Evolutionary conservation across 768 basidiomycete species (phyloP).

Genomic region (Lactarius sanguifluus): DNA sequence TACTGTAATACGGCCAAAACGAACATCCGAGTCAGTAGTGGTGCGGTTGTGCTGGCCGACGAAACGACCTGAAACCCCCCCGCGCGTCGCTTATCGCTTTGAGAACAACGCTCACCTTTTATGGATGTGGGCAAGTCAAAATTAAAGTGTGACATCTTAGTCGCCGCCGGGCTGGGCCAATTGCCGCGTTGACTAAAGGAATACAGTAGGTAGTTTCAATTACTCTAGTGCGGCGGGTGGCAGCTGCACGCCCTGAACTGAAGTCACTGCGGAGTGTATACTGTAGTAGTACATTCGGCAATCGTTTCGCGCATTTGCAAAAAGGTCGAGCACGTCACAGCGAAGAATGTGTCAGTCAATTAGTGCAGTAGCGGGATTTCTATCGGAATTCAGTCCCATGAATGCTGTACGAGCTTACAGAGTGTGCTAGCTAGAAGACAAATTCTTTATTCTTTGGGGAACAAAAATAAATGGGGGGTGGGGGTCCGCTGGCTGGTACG

Average conservation of each 20-base stretch:
- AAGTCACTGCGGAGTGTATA: not conserved
- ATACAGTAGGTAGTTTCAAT: not conserved
- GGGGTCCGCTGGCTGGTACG: no score
- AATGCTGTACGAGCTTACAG: no score
- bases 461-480: no score
- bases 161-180: not conserved
- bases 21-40: not conserved
- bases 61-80: not conserved
- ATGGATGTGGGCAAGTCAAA: not conserved
- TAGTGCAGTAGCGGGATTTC: not conserved
- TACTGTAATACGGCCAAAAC: not conserved
- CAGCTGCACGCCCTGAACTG: not conserved
- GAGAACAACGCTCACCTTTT: conserved; percentile 4
- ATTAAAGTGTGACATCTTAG: not conserved
- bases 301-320: conserved; percentile 15
- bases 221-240: not conserved
- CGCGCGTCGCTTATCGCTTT: not conserved
- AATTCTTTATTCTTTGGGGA: no score
- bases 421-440: no score
- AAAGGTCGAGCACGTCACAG: not conserved
- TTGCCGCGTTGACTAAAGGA: not conserved
- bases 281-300: not conserved
- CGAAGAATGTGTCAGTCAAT: not conserved
- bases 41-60: no score
- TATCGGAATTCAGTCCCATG: no score